These are phyloP conservation scores for Acanthochlamys bracteata DNA, from an alignment of 106 monocot species.

Conservation along the genomic window DNA sequence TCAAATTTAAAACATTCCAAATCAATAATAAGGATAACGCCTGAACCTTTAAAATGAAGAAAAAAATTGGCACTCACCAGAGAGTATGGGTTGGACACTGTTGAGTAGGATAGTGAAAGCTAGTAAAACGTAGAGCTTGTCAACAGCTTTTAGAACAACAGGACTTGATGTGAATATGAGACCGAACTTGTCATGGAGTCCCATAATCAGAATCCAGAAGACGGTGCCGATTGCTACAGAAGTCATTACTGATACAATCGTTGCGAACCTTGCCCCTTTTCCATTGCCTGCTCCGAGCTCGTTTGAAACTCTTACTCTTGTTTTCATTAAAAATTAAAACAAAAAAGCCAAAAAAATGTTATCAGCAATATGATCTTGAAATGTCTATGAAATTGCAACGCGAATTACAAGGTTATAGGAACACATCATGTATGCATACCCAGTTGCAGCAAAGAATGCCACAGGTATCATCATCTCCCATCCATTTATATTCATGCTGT, in stretches of 20 bases:
- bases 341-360: background rate
- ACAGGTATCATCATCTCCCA: slow-evolving; percentile 93
- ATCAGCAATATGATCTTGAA: too few relatives aligned
- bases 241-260: slow-evolving; percentile 35
- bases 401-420: too few relatives aligned
- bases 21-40: background rate
- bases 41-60: background rate
- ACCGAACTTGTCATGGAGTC: slow-evolving; percentile 45
- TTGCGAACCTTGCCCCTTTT: slow-evolving; percentile 61
- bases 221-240: slow-evolving; percentile 50
- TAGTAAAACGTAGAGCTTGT: slow-evolving; percentile 36
- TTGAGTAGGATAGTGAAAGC: slow-evolving; percentile 84
- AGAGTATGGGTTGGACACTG: slow-evolving; percentile 80
- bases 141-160: slow-evolving; percentile 46
- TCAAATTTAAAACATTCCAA: background rate
- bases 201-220: slow-evolving; percentile 47
- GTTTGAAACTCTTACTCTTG: slow-evolving; percentile 73
- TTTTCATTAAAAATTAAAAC: background rate
- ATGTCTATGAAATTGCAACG: too few relatives aligned
- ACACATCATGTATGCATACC: too few relatives aligned
- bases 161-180: slow-evolving; percentile 58
- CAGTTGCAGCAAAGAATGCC: slow-evolving; percentile 75
- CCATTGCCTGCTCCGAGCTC: slow-evolving; percentile 82
- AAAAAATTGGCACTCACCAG: slow-evolving; percentile 24
- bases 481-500: slow-evolving; percentile 78